Base-by-base conservation (phyloP, 139 green algal genomes). In the Pseudopediastrum boryanum region DNA sequence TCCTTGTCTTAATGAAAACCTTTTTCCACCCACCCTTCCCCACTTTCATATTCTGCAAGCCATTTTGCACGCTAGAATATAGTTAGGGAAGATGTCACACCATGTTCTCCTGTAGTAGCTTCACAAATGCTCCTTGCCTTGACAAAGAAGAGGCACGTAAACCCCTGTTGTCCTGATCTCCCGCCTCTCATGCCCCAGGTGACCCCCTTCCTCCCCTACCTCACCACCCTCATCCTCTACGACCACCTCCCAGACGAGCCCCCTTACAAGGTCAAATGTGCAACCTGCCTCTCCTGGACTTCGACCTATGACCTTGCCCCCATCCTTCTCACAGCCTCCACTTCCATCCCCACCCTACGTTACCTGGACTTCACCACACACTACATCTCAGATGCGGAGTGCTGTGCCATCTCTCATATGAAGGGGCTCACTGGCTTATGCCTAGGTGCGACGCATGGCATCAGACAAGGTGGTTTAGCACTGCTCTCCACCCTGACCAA, bases 311-410 rank as follows among this genome's bases (percentile, higher is more conserved):
- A 81, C 48, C 62, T 81, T 23, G 62, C 74, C 29, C 62, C 74
- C 2, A 73, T 81, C 4, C 29, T 81, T 25, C 46, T 43, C 25
- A 81, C 62, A 8, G 74, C 71, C 10, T 27, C n/a, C 39, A 42
- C 38, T 33, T 59, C 50, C 41, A 58, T 69, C 39, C 71, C 71
- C 0, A n/a, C 56, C 5, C 39, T 78, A 29, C 54, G 36, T 36
- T 39, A 54, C 2, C 54, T 81, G n/a, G 62, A 81, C 46, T 81
- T 81, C 43, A 46, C 61, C 19, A 81, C 74, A 8, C 74, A 81
- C 62, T 81, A 81, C 74, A 74, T 81, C 62, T 67, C 44, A 10
- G 63, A 81, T 29, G 74, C 74, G 36, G 74, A 81, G 62, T 81
- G 74, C 46, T 48, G 48, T n/a, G 74, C 74, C 2, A 74, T 81